Evolutionary conservation across 2,329 filamentous ascomycete species (phyloP), one percentile per base, ranked within the genome.

Genomic region (Pseudogymnoascus sp.): DNA sequence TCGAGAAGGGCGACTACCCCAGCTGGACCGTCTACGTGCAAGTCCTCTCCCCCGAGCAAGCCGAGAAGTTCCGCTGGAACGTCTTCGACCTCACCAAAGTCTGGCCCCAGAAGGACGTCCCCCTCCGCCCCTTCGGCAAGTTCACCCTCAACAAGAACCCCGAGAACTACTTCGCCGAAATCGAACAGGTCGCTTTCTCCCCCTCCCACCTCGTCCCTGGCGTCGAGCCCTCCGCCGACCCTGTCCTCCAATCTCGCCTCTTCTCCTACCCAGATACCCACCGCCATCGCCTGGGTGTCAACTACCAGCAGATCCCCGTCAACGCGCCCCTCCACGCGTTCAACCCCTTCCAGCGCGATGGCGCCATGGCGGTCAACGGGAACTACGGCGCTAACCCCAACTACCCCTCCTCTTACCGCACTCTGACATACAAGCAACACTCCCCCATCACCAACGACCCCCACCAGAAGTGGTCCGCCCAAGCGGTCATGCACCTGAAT

Each of bases 311-410:
- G 69, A 73, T 85, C 1, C 83, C 83, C 0, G 78, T 84, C 65
- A 74, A 75, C 63, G 67, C 71, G 66, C 66, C 75, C 68, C 78
- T 77, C 74, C 77, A 70, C 76, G 78, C 78, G 77, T 80, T 83
- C 79, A 80, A 88, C 68, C 88, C 88, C 66, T 89, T 86, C 79
- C 88, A 91, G 73, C 84, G 89, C 65, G 88, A 91, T 70, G 89
- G 89, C 14, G 72, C 74, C 64, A 91, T 91, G 87, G 83, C 86
- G 63, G 79, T 85, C 71, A 88, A 91, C 75, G 78, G 78, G 63
- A 87, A 87, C 76, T 84, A 86, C 68, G 84, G 84, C 61, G 77
- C 77, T 23, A 82, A 85, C 70, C 82, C 83, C 8, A 84, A 83
- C 74, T 88, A 87, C 69, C 77, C 78, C 18, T 80, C 78, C 40